Base-by-base conservation (phyloP, 768 basidiomycete genomes). In the Lactarius trivialis region DNA sequence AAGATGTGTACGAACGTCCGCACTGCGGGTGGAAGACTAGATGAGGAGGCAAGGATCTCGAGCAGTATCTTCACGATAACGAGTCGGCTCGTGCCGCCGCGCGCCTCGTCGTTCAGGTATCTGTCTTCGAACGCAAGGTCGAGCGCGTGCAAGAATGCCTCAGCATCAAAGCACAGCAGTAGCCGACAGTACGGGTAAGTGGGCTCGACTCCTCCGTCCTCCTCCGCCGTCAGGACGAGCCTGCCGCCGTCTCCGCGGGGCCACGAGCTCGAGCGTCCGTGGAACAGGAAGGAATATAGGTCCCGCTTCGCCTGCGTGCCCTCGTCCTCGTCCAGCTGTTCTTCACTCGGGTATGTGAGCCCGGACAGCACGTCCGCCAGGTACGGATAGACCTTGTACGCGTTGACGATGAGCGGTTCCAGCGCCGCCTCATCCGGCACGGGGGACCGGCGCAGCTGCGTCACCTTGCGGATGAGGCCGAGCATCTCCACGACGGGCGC, bases 101-200 rank as follows among this genome's bases (percentile, higher is more conserved):
- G 77, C 48, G 17, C 24, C 36, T 88, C 82, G 60, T 91, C 89
- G 71, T 95, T 93, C 34, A 98, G 82, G 75, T 89, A 96, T 1
- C 86, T 73, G 67, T 98, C 94, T 72, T 99, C 97, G 67, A 98
- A 96, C 0, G 91, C 93, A 62, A 94, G 85, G 73, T 99, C 97
- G 64, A 99, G 78, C 2, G 90, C 85, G 71, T 99, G 93, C 11
- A 99, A 83, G 71, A 95, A 90, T 0, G 93, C 90, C 73, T 99
- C 97, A 11, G 96, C 82, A 70, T 98, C 94, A 70, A 95, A 96
- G 7, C 80, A 83, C 7, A 98, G 80, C 1, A 98, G 77, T 14
- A 91, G 78, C 7, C 89, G 85, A 30, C 88, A 82, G 68, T 98
- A 97, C 2, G 94, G 96, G 69, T 94, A 97, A 0, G 92, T 88